Evolutionary conservation across 2,329 filamentous ascomycete genomes (phyloP).

Genomic region (Tympanopsis confertula): DNA sequence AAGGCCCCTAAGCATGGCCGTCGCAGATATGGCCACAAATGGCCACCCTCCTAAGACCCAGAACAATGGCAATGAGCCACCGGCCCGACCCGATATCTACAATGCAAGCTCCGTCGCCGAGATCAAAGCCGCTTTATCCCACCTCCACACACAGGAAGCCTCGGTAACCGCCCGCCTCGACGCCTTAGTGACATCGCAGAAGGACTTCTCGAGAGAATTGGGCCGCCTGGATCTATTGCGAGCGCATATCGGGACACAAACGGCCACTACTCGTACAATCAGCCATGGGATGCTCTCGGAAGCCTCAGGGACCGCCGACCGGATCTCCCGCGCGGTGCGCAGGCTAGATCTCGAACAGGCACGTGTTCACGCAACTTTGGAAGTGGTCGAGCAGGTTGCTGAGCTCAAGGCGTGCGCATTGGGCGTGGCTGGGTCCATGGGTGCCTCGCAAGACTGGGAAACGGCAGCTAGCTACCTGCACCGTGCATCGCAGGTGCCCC

Average conservation of each 20-base stretch:
- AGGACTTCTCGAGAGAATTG: constrained; percentile 76
- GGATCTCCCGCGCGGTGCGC: constrained; percentile 78
- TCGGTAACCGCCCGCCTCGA: constrained; percentile 65
- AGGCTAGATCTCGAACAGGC: constrained; percentile 82
- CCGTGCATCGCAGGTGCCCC: constrained; percentile 64
- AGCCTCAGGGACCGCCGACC: constrained; percentile 73
- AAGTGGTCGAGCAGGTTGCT: constrained; percentile 88
- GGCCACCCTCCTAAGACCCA: too few relatives aligned
- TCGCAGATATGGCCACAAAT: too few relatives aligned
- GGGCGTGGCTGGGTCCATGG: constrained; percentile 91
- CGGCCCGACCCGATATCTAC: neutral
- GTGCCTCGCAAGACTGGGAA: constrained; percentile 96
- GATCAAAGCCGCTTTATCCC: constrained; percentile 64
- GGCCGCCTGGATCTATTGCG: constrained; percentile 79
- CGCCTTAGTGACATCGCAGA: constrained; percentile 68
- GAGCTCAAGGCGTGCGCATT: constrained; percentile 95
- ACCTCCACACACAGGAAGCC: constrained; percentile 67
- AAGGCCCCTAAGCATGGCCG: too few relatives aligned
- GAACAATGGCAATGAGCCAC: neutral
- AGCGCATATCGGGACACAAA: constrained; percentile 77
- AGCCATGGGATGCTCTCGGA: constrained; percentile 83
- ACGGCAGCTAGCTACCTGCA: constrained; percentile 83
- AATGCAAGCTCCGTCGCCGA: constrained; percentile 49
- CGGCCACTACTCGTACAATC: constrained; percentile 69
- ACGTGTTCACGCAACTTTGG: constrained; percentile 77